Evolutionary conservation across 768 basidiomycete species (phyloP), one percentile per base, ranked within the genome.

Genomic region (Mycena capillaripes): DNA sequence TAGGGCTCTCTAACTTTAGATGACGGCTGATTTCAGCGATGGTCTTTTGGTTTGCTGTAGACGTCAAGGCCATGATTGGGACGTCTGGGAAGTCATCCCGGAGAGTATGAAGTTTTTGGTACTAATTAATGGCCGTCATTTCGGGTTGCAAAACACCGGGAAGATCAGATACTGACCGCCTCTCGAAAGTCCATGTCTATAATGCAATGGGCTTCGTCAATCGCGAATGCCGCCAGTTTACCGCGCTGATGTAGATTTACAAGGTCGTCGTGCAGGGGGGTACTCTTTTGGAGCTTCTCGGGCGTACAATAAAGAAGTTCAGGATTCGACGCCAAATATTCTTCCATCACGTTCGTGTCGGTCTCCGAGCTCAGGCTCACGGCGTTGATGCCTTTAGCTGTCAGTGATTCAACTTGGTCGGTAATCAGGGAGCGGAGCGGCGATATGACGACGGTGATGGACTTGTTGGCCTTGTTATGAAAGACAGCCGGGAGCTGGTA

Each of bases 21-120:
- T 81, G 84, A 38, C 79, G 75, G 66, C 89, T 86, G 75, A 94
- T 89, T 77, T 93, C 91, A n/a, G 86, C 80, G 55, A 89, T 84
- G 1, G 88, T 87, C 67, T 88, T 83, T 17, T 83, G 80, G 74
- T 89, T 90, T 14, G 92, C 93, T 0, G 93, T 94, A 6, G 92
- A 92, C 0, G 93, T 95, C 58, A 94, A 86, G 0, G 93, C 93
- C 86, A 93, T 93, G 75, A 94, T 88, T 0, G 93, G 93, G 0
- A 91, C 82, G 4, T 83, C 79, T 1, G 91, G 91, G 79, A 87
- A 94, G 11, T 86, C 84, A n/a, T 82, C 79, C 52, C 92, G 88
- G 32, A 94, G 81, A 23, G 81, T 71, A 11, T 82, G 83, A 27
- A 93, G 82, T 12, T 81, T 77, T 46, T 81, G 80, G 77, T 90